Conservation (phyloP, 352 stramenopile species). For the Phytophthora kernoviae region DNA sequence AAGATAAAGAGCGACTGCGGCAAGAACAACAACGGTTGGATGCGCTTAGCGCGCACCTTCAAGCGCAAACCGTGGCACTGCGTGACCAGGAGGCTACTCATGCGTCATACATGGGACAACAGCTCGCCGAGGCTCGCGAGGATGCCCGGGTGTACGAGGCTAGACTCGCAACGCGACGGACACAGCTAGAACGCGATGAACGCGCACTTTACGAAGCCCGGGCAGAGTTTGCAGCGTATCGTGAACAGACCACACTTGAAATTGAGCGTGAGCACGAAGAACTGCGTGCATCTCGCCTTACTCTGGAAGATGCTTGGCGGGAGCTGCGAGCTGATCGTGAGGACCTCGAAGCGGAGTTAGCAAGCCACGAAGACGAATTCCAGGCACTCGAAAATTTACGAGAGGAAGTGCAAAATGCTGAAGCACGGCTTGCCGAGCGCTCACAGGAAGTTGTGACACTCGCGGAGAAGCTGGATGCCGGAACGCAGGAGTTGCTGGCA, state of each 20-base stretch:
- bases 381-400: slow-evolving; percentile 36
- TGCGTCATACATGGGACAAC: slow-evolving; percentile 45
- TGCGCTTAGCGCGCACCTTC: slow-evolving; percentile 63
- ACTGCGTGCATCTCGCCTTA: slow-evolving; percentile 34
- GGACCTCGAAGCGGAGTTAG: slow-evolving; percentile 47
- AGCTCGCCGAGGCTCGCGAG: slow-evolving; percentile 43
- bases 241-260: slow-evolving; percentile 48
- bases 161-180: slow-evolving; percentile 39
- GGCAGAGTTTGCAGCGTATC: slow-evolving; percentile 53
- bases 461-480: slow-evolving; percentile 26
- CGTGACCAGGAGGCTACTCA: slow-evolving; percentile 57
- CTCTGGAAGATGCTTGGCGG: slow-evolving; percentile 40
- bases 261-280: slow-evolving; percentile 36
- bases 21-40: slow-evolving; percentile 73
- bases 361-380: slow-evolving; percentile 55
- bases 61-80: slow-evolving; percentile 60
- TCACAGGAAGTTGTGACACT: slow-evolving; percentile 31
- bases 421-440: slow-evolving; percentile 44
- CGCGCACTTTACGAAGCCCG: slow-evolving; percentile 53
- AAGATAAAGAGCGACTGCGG: slow-evolving; percentile 76
- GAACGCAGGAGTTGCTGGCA: slow-evolving; percentile 23
- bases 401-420: slow-evolving; percentile 37
- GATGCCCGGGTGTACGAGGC: slow-evolving; percentile 54
- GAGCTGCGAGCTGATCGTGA: slow-evolving; percentile 44
- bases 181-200: slow-evolving; percentile 51